Base-by-base conservation (phyloP, 306 rosid species). In the Corylus americana region DNA sequence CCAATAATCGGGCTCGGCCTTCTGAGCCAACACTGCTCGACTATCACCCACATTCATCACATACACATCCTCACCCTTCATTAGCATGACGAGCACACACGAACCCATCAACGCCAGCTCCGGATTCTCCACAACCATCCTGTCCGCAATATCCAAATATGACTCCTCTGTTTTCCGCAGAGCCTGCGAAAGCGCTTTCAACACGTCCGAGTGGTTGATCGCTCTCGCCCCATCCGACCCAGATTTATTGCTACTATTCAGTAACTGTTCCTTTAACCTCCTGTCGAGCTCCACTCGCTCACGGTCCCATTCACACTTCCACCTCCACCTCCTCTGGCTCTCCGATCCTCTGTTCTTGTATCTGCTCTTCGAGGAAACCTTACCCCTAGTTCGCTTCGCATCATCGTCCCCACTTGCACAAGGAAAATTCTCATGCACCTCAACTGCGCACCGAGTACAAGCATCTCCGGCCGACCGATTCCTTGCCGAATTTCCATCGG, bases 101-200 rank as follows among this genome's bases (percentile, higher is more conserved):
- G 99, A 96, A 70, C 99, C 99, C 99, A 96, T 96, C 76, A 96
- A 82, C 69, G 99, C 99, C 44, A 96, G 76, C 54, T 93, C 99
- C 1, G 99, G 99, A 89, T 93, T 96, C 77, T 90, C 94, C 85
- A 62, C 81, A 0, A 91, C 80, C 96, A 92, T 93, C 86, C 85
- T 88, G 79, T 96, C 98, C 1, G 98, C 97, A 8, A 89, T 76
- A 63, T 93, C 98, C 77, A 96, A 87, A 74, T 85, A 96, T 17
- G 98, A 59, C 83, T 91, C 99, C 83, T 96, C 99, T 2, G 99
- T 93, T 83, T 90, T 96, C 81, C 83, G 89, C 79, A 96, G 74
- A 81, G 96, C 99, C 55, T 88, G 85, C 1, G 94, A 91, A 0
- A 96, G 83, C 66, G 99, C 99, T 79, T 93, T 90, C 82, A 96